Evolutionary conservation across 108 stramenopile genomes (phyloP).

Genomic region (Skeletonema tropicum): DNA sequence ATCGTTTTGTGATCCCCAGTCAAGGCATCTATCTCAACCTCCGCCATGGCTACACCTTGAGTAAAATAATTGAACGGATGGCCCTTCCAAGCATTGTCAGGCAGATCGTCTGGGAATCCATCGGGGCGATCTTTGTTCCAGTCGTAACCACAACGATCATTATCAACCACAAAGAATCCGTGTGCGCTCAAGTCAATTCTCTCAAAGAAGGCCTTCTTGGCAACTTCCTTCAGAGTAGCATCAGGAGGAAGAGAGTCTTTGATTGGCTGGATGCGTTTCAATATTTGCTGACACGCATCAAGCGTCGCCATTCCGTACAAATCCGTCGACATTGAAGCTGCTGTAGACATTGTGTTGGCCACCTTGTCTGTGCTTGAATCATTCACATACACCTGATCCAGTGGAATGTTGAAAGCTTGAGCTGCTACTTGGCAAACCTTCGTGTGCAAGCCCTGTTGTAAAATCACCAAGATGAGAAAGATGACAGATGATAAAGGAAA

Average conservation of each 20-base stretch:
- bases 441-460: constrained; percentile 79
- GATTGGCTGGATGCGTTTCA: constrained; percentile 80
- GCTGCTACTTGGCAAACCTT: constrained; percentile 95
- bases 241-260: constrained; percentile 72
- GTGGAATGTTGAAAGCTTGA: constrained; percentile 88
- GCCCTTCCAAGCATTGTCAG: constrained; percentile 90
- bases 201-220: constrained; percentile 84
- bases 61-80: constrained; percentile 94
- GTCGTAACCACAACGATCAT: constrained; percentile 84
- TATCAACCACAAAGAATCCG: constrained; percentile 88
- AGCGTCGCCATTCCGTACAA: constrained; percentile 96
- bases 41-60: constrained; percentile 88
- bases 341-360: constrained; percentile 90
- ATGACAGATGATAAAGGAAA: too few relatives aligned
- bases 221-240: constrained; percentile 65
- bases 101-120: constrained; percentile 66
- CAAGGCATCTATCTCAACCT: constrained; percentile 92
- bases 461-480: too few relatives aligned
- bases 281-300: constrained; percentile 92
- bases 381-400: constrained; percentile 87
- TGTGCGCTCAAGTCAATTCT: constrained; percentile 91
- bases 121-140: constrained; percentile 72
- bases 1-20: constrained; percentile 88
- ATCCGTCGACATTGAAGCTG: constrained; percentile 93
- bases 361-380: constrained; percentile 93